Percentiles rank a stretch among this genome's conserved stretches.
Evolutionary conservation across 1,284 basidiomycete species (phyloP).

Genomic region (Heterobasidion irregulare): DNA sequence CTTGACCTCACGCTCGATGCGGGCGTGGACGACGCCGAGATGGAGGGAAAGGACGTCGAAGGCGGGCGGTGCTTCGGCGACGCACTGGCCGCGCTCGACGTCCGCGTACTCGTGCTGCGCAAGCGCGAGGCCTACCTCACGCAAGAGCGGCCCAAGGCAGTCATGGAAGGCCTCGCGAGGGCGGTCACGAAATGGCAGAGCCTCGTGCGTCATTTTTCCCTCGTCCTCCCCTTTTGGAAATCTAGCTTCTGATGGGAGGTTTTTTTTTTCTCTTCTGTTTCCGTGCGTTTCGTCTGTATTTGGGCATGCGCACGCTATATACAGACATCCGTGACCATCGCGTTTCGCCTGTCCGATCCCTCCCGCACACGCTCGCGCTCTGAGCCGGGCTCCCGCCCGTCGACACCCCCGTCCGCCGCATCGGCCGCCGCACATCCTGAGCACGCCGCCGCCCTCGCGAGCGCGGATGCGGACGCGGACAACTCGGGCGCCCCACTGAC

Average conservation of each 20-base stretch:
- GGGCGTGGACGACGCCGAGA: background rate
- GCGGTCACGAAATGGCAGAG: background rate
- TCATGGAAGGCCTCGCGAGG: background rate
- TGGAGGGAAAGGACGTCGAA: background rate
- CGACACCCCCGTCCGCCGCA: background rate
- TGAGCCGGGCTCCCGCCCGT: background rate
- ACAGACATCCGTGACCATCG: background rate
- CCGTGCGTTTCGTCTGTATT: too few relatives aligned
- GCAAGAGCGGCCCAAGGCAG: background rate
- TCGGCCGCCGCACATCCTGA: background rate
- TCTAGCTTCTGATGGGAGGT: background rate
- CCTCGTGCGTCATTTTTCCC: background rate
- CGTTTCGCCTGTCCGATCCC: background rate
- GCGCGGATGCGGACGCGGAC: background rate
- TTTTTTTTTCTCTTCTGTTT: too few relatives aligned
- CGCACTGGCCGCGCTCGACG: background rate
- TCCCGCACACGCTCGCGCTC: background rate
- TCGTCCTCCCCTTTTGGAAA: background rate
- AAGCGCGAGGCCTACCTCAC: conserved; percentile 1
- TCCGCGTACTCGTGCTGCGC: background rate
- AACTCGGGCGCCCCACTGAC: background rate
- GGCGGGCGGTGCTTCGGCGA: background rate
- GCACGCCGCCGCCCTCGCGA: background rate
- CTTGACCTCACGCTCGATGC: conserved; percentile 1
- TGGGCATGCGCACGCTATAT: too few relatives aligned